Evolutionary conservation across 768 basidiomycete species (phyloP).

Genomic region (Chalciporus chontae): DNA sequence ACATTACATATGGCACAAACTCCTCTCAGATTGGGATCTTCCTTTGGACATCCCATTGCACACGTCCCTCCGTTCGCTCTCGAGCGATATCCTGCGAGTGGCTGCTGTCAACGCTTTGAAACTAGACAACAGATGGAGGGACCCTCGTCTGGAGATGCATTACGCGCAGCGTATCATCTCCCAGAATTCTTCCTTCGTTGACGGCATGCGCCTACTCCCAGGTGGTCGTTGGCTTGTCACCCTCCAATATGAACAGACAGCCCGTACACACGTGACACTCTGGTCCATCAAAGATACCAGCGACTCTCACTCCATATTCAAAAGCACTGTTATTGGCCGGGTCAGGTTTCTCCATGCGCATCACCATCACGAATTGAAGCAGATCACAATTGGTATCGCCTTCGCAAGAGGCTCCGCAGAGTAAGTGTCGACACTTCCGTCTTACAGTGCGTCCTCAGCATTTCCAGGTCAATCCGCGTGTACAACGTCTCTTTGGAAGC

Average conservation of each 20-base stretch:
- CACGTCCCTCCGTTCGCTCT: slow-evolving; percentile 30
- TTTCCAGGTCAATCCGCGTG: slow-evolving; percentile 21
- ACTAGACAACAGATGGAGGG: slow-evolving; percentile 50
- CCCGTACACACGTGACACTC: slow-evolving; percentile 40
- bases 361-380: slow-evolving; percentile 17
- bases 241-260: slow-evolving; percentile 33
- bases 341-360: slow-evolving; percentile 36
- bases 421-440: slow-evolving; percentile 8
- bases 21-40: slow-evolving; percentile 26
- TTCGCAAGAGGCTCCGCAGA: slow-evolving; percentile 13
- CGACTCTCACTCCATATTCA: slow-evolving; percentile 25
- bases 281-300: slow-evolving; percentile 39
- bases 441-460: neutral
- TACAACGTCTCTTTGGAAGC: slow-evolving; percentile 20
- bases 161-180: slow-evolving; percentile 35
- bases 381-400: slow-evolving; percentile 21
- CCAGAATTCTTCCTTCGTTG: slow-evolving; percentile 36
- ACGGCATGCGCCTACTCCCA: slow-evolving; percentile 44
- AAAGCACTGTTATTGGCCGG: slow-evolving; percentile 26
- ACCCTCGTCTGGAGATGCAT: slow-evolving; percentile 33
- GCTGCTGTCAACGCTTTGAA: slow-evolving; percentile 42
- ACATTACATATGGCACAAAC: slow-evolving; percentile 58
- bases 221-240: slow-evolving; percentile 50
- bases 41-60: slow-evolving; percentile 42
- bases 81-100: slow-evolving; percentile 39